Evolutionary conservation across 768 basidiomycete species (phyloP).

Genomic region (Serendipita indica): DNA sequence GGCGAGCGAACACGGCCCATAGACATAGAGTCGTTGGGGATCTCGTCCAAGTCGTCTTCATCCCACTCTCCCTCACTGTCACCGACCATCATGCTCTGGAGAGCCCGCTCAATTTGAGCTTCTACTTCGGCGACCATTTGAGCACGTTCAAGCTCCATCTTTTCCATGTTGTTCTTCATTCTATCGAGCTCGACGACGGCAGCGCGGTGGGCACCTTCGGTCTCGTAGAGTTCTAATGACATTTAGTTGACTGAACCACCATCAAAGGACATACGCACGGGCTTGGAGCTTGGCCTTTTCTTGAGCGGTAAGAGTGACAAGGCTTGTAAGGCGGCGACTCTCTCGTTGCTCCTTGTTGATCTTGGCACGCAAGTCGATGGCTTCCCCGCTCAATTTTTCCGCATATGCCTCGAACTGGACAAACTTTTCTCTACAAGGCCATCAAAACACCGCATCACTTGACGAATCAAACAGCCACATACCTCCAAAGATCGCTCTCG

Average conservation of each 20-base stretch:
- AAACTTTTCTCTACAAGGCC: conserved; percentile 47
- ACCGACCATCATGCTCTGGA: conserved; percentile 55
- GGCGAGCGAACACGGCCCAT: conserved; percentile 29
- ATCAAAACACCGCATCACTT: no score
- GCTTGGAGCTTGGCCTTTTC: conserved; percentile 67
- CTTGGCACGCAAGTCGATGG: conserved; percentile 67
- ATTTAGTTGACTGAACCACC: conserved; percentile 9
- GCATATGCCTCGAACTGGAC: conserved; percentile 90
- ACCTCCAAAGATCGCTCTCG: conserved; percentile 73
- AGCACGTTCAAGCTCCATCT: conserved; percentile 73
- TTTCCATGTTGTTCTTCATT: conserved; percentile 76
- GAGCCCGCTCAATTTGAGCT: conserved; percentile 75
- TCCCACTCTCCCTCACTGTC: conserved; percentile 53
- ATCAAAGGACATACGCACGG: conserved; percentile 35
- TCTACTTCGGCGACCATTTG: conserved; percentile 91
- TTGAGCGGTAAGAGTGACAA: conserved; percentile 58
- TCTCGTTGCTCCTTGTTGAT: conserved; percentile 87
- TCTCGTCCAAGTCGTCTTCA: conserved; percentile 12
- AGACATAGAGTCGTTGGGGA: conserved; percentile 35
- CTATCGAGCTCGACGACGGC: conserved; percentile 66
- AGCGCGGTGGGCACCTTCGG: conserved; percentile 65
- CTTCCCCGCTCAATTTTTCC: conserved; percentile 76
- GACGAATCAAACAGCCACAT: background rate
- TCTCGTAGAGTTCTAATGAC: conserved; percentile 58
- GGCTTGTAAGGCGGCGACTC: conserved; percentile 67